Evolutionary conservation across 148 eudicot species (phyloP), one percentile per base, ranked within the genome.

Genomic region (Vaccinium myrtillus): DNA sequence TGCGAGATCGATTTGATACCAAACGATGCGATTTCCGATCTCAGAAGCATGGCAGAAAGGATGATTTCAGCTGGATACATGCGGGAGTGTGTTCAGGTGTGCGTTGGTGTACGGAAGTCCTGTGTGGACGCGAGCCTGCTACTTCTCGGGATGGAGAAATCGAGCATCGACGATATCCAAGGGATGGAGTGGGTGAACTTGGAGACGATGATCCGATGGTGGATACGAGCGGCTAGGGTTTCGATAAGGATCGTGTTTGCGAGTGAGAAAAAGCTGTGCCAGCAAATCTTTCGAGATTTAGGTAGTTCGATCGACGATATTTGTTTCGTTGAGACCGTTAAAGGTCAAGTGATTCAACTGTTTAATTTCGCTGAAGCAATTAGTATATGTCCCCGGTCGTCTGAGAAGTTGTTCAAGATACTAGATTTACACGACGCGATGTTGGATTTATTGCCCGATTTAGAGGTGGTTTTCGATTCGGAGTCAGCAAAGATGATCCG

Each of bases 321-420:
- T 7, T 94, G 96, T 82, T 96, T 96, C 74, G 85, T 92, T 19
- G 98, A 93, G 27, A 93, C 94, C 0, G 94, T 93, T 7, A 90
- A 92, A 70, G 95, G 89, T 12, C 94, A 93, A 3, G 99, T 95
- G 2, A 87, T 88, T 48, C 93, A 92, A 83, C 80, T 97, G 51
- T 92, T 97, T 51, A 91, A 90, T 59, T 97, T 97, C 7, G 96
- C 94, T 0, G 95, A 94, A 56, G 96, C 95, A 9, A 89, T 95
- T 11, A 93, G 98, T 79, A 87, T 88, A 8, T 91, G 98, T 23
- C 67, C 95, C 9, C 81, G 99, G 50, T 92, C 98, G 80, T 95
- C 99, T 21, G 99, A 97, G 87, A 95, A 94, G 83, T 61, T 97
- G 86, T 97, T 97, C 71, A 94, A 93, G 86, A 93, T 97, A 1